Conservation (phyloP, 352 stramenopile species). For the Phytophthora tentaculata region DNA sequence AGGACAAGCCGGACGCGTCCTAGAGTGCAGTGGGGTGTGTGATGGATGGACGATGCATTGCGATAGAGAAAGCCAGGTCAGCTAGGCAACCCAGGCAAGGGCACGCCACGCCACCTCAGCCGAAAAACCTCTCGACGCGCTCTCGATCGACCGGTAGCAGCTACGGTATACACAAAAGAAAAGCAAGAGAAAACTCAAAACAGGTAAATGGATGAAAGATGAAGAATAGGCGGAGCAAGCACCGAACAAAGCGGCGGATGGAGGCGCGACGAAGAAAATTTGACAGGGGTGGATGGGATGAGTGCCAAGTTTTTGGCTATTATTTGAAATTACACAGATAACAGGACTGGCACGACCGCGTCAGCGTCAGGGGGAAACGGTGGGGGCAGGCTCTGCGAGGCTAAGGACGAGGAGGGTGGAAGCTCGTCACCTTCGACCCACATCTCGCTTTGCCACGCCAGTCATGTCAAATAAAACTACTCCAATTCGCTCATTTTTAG, state of each 20-base stretch:
- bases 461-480: slow-evolving; percentile 43
- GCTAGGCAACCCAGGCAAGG: slow-evolving; percentile 27
- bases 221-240: slow-evolving; percentile 21
- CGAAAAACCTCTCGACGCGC: slow-evolving; percentile 16
- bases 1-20: slow-evolving; percentile 42
- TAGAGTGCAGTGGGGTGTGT: slow-evolving; percentile 27
- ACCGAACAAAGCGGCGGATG: slow-evolving; percentile 42
- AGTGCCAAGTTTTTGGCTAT: slow-evolving; percentile 44
- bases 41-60: slow-evolving; percentile 41
- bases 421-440: neutral
- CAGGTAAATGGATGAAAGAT: slow-evolving; percentile 35
- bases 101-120: slow-evolving; percentile 27
- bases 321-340: slow-evolving; percentile 41
- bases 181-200: slow-evolving; percentile 34
- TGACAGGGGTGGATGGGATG: slow-evolving; percentile 32
- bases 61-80: slow-evolving; percentile 45
- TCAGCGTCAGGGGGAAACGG: slow-evolving; percentile 39
- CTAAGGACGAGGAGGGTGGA: slow-evolving; percentile 6
- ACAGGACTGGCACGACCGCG: slow-evolving; percentile 30
- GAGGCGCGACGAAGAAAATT: slow-evolving; percentile 35
- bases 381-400: slow-evolving; percentile 17
- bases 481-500: slow-evolving; percentile 8
- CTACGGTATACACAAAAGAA: slow-evolving; percentile 34
- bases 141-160: slow-evolving; percentile 31
- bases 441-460: slow-evolving; percentile 9